Base-by-base conservation (phyloP, 441 rosid genomes). In the Populus hybrid region DNA sequence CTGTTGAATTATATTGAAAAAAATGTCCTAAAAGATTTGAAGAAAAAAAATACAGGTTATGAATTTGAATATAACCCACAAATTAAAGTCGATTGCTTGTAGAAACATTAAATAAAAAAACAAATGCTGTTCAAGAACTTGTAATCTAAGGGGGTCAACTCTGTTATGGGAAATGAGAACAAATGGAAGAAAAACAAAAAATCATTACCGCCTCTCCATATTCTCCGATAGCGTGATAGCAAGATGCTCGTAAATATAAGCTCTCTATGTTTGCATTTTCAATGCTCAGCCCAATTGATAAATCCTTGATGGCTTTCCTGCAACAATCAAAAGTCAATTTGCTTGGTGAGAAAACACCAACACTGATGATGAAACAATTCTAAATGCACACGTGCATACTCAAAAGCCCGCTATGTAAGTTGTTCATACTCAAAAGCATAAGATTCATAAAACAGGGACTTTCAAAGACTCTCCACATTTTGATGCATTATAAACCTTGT, bases 161-260 rank as follows among this genome's bases (percentile, higher is more conserved):
- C 23, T 24, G 5, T 12, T 7, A 53, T 56, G 68, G 26, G 20
- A 10, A 20, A 28, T n/a, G 64, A 29, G 53, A 45, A 45, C 18
- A 69, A 23, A 21, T n/a, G 6, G 38, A 28, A 64, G 31, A 56
- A 66, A 69, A 26, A 35, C 7, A 18, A 73, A 68, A 71, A 26
- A 24, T 72, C 72, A 45, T 81, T 87, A 94, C 98, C 90, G 98
- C 98, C 69, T 92, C 96, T 72, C 85, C 88, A 84, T 90, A 96
- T 78, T 93, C 97, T 80, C 99, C 99, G 72, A 92, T 81, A 75
- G 99, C 98, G 80, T 96, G 99, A 76, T 94, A 87, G 93, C 98
- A 94, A 77, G 99, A 96, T 82, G 89, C 99, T 81, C 98, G 90
- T 82, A 96, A 86, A 82, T 96, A 96, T 79, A 96, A 80, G 77